These are phyloP conservation scores for Plicaturopsis crispa DNA, from an alignment of 768 basidiomycete genomes.

Conservation along the genomic window DNA sequence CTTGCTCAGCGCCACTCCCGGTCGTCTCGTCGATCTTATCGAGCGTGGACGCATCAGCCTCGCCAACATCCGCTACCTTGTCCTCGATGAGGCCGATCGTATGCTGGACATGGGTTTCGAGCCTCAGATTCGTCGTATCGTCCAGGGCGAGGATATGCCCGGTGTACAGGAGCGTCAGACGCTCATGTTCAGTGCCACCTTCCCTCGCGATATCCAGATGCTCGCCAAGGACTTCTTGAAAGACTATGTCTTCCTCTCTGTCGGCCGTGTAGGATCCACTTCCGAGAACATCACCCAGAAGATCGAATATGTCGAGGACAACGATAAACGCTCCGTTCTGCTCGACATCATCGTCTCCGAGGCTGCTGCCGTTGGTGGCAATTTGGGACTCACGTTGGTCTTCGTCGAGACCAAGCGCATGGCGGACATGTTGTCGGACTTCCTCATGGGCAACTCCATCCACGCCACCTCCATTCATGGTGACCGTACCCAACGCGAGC, in stretches of 20 bases:
- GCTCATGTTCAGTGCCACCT: slow-evolving; percentile 99
- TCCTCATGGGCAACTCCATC: slow-evolving; percentile 75
- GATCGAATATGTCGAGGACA: slow-evolving; percentile 96
- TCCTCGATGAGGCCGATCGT: slow-evolving; percentile 98
- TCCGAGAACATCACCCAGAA: slow-evolving; percentile 99
- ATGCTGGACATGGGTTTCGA: slow-evolving; percentile 99
- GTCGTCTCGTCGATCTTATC: slow-evolving; percentile 96
- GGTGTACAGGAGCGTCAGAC: slow-evolving; percentile 86
- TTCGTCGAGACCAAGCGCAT: slow-evolving; percentile 99
- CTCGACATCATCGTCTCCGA: slow-evolving; percentile 89
- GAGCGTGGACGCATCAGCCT: slow-evolving; percentile 96
- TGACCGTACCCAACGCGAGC: slow-evolving; percentile 95
- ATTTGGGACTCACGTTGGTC: slow-evolving; percentile 83
- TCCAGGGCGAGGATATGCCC: slow-evolving; percentile 99
- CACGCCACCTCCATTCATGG: slow-evolving; percentile 97
- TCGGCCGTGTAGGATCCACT: slow-evolving; percentile 96
- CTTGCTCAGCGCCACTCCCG: slow-evolving; percentile 92
- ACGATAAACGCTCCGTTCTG: slow-evolving; percentile 93
- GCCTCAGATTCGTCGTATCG: slow-evolving; percentile 96
- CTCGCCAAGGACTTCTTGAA: slow-evolving; percentile 94
- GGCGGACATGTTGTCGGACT: slow-evolving; percentile 98
- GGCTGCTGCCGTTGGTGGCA: slow-evolving; percentile 35
- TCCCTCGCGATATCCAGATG: slow-evolving; percentile 98
- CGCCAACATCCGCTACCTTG: slow-evolving; percentile 94
- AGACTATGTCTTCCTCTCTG: slow-evolving; percentile 98